Evolutionary conservation across 2,329 filamentous ascomycete species (phyloP).

Genomic region (Botrytis porri): DNA sequence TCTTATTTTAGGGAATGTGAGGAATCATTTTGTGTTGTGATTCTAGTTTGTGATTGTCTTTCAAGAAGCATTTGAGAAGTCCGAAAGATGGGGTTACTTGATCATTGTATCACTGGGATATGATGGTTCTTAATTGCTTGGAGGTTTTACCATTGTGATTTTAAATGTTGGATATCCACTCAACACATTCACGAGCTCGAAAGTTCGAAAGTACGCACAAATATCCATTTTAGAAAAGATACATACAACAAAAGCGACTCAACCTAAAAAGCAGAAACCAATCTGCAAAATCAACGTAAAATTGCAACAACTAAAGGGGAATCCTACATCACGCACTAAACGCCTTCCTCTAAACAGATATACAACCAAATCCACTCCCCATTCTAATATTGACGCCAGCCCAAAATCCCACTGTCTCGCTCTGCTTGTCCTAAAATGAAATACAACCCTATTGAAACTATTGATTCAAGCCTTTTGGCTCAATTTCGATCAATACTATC

Average conservation of each 20-base stretch:
- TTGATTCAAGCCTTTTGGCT: neutral
- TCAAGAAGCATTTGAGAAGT: neutral
- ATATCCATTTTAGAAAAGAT: neutral
- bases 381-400: slow-evolving; percentile 11
- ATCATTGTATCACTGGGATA: neutral
- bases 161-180: neutral
- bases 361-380: neutral
- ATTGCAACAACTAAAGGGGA: slow-evolving; percentile 2
- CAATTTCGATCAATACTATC: slow-evolving; percentile 16
- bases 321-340: slow-evolving; percentile 9
- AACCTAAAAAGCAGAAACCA: neutral
- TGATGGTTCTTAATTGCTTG: too few relatives aligned
- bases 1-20: neutral
- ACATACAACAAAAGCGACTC: neutral
- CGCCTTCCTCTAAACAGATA: neutral
- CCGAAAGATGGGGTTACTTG: neutral
- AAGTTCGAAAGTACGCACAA: neutral
- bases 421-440: neutral
- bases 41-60: neutral
- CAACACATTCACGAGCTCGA: too few relatives aligned
- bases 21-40: neutral
- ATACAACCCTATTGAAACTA: neutral
- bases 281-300: neutral
- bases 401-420: neutral
- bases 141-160: neutral